Evolutionary conservation across 1,139 yeast species (phyloP), one percentile per base, ranked within the genome.

Genomic region (Yamadazyma jaroonii): DNA sequence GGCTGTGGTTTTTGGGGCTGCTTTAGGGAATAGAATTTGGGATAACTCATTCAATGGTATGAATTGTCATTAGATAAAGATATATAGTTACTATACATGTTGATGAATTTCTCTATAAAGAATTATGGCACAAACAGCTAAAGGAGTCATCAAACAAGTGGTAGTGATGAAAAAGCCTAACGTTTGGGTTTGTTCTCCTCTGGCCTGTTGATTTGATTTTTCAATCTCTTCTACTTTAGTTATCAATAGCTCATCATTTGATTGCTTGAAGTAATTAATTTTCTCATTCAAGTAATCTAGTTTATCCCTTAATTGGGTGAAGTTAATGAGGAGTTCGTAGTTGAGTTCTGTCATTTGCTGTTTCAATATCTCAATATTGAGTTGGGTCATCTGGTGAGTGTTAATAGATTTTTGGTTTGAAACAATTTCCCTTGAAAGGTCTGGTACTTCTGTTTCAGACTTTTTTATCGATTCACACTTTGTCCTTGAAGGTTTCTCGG

Each of bases 1-100:
- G 11, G 81, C 90, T 2, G 84, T 84, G 21, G 81, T 77, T 1
- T 46, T 72, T 3, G 95, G 95, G 1, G 92, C 92, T 1, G 71
- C 68, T 12, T 29, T 79, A 20, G 95, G 95, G 1, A 72, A 80
- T 50, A 78, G 72, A 50, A 31, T 77, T 10, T 86, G 89, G 84
- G 39, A 59, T 47, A 33, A 47, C 2, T 25, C 34, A 10, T 34
- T 34, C 10, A 45, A 41, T 35, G 53, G 66, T 4, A 54, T 78
- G 66, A 68, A 79, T 5, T 78, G 84, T 45, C 84, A 78, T 49
- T 77, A 39, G 43, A 11, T 20, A 23, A 4, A 6, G 20, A 4
- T 17, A 17, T 17, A 17, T 17, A 17, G 20, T 17, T 17, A 17
- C 20, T 17, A 17, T 17, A 17, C 20, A 17, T 17, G n/a, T n/a